Evolutionary conservation across 2,329 filamentous ascomycete species (phyloP).

Genomic region (Amauroascus verrucosus): DNA sequence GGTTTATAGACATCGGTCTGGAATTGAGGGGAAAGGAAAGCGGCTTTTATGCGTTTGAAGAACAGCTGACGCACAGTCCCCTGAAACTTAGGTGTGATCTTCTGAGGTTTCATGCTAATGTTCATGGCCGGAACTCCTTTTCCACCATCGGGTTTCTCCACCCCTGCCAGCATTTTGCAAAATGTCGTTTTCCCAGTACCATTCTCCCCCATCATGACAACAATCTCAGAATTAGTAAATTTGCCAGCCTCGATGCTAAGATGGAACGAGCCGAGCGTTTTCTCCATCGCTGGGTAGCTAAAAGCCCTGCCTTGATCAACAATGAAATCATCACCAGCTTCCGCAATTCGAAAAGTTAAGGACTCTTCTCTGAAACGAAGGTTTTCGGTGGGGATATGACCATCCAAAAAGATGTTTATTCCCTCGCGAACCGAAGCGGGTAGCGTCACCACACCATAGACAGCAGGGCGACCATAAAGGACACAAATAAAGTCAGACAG

Average conservation of each 20-base stretch:
- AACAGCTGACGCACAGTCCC: conserved; percentile 95
- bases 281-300: conserved; percentile 80
- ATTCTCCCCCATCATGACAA: conserved; percentile 99
- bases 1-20: conserved; percentile 99
- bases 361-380: conserved; percentile 96
- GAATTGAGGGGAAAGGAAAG: conserved; percentile 94
- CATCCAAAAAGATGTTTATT: conserved; percentile 98
- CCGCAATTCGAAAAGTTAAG: conserved; percentile 85
- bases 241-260: conserved; percentile 69
- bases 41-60: conserved; percentile 98
- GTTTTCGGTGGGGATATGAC: conserved; percentile 96
- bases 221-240: conserved; percentile 96
- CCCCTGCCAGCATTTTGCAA: conserved; percentile 89
- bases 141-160: conserved; percentile 76
- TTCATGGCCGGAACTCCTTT: conserved; percentile 80
- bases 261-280: conserved; percentile 82
- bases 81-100: conserved; percentile 95
- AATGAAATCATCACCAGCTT: conserved; percentile 79
- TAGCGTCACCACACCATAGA: conserved; percentile 95
- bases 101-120: conserved; percentile 99
- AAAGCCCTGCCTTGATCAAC: conserved; percentile 77
- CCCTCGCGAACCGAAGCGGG: conserved; percentile 94
- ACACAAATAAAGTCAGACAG: conserved; percentile 98
- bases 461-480: conserved; percentile 86
- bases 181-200: conserved; percentile 99